Conservation (phyloP, 768 basidiomycete genomes). For the Suillus placidus region DNA sequence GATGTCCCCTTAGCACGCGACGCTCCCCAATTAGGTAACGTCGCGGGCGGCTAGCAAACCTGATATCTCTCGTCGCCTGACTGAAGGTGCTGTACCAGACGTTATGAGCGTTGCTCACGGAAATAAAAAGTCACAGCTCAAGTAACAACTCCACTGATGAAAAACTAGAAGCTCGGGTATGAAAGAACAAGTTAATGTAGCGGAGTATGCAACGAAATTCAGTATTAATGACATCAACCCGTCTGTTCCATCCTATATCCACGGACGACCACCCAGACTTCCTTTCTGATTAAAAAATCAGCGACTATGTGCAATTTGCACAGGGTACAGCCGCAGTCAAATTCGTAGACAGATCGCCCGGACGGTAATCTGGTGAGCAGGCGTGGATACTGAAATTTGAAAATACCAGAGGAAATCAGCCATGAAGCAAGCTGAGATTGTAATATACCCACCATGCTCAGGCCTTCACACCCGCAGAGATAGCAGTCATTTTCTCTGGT, state of each 20-base stretch:
- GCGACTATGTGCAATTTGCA: background rate
- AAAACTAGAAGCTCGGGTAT: background rate
- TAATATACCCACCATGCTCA: conserved; percentile 2
- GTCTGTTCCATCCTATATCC: background rate
- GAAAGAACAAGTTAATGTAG: conserved; percentile 1
- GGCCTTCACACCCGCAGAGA: conserved; percentile 50
- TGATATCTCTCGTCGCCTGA: background rate
- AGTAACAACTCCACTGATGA: background rate
- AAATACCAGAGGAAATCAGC: background rate
- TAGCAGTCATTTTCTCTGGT: conserved; percentile 82
- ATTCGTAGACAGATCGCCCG: background rate
- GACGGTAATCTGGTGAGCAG: background rate
- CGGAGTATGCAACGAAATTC: conserved; percentile 2
- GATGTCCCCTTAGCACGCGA: conserved; percentile 7
- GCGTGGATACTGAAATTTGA: background rate
- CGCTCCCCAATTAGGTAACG: conserved; percentile 19
- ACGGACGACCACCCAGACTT: background rate
- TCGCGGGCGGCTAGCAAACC: background rate
- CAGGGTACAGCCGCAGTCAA: background rate
- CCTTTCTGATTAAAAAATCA: background rate
- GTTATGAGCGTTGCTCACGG: background rate
- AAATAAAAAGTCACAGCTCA: conserved; percentile 2
- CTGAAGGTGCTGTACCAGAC: background rate
- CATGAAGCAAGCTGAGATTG: background rate
- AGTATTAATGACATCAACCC: background rate